Percentiles rank a stretch among this genome's conserved stretches.
Conservation (phyloP, 345 rosid genomes). For the Arabis hirsuta region DNA sequence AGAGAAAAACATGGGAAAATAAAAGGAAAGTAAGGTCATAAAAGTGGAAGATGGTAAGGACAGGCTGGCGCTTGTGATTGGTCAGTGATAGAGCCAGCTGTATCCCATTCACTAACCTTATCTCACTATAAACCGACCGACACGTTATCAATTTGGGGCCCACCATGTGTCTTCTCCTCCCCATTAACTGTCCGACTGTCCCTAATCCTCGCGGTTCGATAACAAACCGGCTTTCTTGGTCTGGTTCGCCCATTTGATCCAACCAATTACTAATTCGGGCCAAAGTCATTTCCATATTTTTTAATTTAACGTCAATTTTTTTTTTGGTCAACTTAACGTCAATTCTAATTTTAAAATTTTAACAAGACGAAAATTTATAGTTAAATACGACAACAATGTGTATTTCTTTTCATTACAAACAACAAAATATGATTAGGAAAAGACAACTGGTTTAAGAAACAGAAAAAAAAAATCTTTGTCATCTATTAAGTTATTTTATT, state of each 20-base stretch:
- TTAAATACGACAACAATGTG: too few species aligned
- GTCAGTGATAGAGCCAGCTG: conserved; percentile 40
- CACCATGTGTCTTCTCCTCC: conserved; percentile 38
- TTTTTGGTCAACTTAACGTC: too few species aligned
- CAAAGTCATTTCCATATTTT: background rate
- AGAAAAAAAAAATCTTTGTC: too few species aligned
- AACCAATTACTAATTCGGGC: background rate
- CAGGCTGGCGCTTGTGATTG: conserved; percentile 46
- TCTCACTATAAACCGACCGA: conserved; percentile 30
- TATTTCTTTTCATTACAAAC: too few species aligned
- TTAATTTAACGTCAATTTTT: too few species aligned
- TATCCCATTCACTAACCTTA: conserved; percentile 40
- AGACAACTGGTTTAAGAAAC: too few species aligned
- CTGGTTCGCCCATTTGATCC: background rate
- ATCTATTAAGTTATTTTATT: too few species aligned
- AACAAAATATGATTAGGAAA: too few species aligned
- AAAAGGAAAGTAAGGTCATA: conserved; percentile 4
- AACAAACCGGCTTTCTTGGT: background rate
- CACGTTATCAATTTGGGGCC: conserved; percentile 29
- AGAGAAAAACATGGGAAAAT: conserved; percentile 4
- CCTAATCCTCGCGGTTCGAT: conserved; percentile 29
- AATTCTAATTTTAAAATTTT: too few species aligned
- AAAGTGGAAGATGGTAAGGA: conserved; percentile 27
- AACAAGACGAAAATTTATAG: too few species aligned
- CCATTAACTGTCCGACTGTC: background rate